Base-by-base conservation (phyloP, 169 alveolate genomes). In the Plasmodium berghei region DNA sequence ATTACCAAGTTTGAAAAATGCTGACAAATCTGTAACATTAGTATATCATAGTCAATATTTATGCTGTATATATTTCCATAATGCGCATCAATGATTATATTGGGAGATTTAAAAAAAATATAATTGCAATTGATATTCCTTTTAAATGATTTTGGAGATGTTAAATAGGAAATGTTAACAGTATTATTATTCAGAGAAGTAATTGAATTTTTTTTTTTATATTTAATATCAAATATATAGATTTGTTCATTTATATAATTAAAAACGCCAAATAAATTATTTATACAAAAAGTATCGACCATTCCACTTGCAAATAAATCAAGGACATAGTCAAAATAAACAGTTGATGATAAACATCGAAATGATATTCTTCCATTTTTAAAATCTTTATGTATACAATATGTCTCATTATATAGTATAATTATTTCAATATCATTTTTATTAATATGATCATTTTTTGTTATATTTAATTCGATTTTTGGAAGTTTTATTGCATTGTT, bases 21-120 rank as follows among this genome's bases (percentile, higher is more conserved):
- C 62, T 80, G 90, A n/a, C 90, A 80, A n/a, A 80, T 80, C 48
- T 80, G 90, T 0, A 80, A 49, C 90, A 80, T 80, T 1, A 80
- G 26, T 8, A 80, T 9, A 40, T 80, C 90, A 45, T 80, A 80
- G 45, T 80, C 90, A 12, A 80, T 26, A 9, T 28, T 22, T 9
- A 80, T 24, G 20, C 55, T 80, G 62, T 80, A 66, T 0, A 80
- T 69, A 52, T 80, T 80, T 1, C 90, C 90, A 58, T 66, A 67
- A 6, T 80, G 90, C n/a, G 66, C 48, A 40, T 80, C 90, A 12
- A 80, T 55, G 14, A 80, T 16, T 2, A 80, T 55, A 16, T 80
- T 66, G 0, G 42, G 67, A 8, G 90, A 46, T 12, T 80, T 24
- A 34, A 80, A 80, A 20, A 20, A 46, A 34, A 80, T 80, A 14